These are phyloP conservation scores for Neurospora sp. DNA, from an alignment of 495 filamentous ascomycete genomes.

Conservation along the genomic window DNA sequence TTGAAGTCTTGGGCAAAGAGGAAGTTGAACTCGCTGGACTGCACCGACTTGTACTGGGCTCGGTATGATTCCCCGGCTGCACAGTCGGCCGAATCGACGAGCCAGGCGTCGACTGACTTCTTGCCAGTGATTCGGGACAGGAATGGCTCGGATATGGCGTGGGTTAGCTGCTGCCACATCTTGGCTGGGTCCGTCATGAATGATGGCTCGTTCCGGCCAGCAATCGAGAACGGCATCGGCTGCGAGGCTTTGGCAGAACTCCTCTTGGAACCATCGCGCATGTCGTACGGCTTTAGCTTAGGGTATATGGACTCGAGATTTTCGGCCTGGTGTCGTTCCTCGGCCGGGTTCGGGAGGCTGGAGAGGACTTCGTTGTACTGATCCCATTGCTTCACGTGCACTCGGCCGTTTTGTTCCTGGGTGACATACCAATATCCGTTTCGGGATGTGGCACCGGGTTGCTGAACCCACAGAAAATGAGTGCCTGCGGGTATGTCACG, in stretches of 20 bases:
- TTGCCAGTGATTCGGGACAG: slow-evolving; percentile 40
- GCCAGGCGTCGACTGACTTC: slow-evolving; percentile 34
- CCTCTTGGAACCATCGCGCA: slow-evolving; percentile 4
- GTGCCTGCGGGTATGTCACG: slow-evolving; percentile 47
- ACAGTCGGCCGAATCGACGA: slow-evolving; percentile 37
- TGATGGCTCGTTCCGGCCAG: background rate
- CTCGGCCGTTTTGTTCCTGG: slow-evolving; percentile 16
- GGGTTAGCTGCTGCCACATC: slow-evolving; percentile 39
- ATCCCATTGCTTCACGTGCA: slow-evolving; percentile 53
- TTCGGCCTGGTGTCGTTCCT: slow-evolving; percentile 23
- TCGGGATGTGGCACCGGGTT: slow-evolving; percentile 36
- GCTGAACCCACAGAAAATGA: slow-evolving; percentile 50
- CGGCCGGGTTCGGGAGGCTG: slow-evolving; percentile 27
- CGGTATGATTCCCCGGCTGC: slow-evolving; percentile 23
- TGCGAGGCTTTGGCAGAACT: background rate
- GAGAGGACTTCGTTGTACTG: slow-evolving; percentile 38
- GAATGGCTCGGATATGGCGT: slow-evolving; percentile 34
- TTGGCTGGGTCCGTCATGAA: slow-evolving; percentile 5
- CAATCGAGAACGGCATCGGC: background rate
- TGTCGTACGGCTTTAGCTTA: slow-evolving; percentile 29
- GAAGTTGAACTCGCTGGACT: slow-evolving; percentile 35
- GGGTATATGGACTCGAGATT: slow-evolving; percentile 26
- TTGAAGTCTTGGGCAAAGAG: slow-evolving; percentile 49
- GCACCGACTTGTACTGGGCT: slow-evolving; percentile 4
- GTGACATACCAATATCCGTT: slow-evolving; percentile 53